Evolutionary conservation across 2,329 filamentous ascomycete species (phyloP), one percentile per base, ranked within the genome.

Genomic region (Aspergillaceae sp.): DNA sequence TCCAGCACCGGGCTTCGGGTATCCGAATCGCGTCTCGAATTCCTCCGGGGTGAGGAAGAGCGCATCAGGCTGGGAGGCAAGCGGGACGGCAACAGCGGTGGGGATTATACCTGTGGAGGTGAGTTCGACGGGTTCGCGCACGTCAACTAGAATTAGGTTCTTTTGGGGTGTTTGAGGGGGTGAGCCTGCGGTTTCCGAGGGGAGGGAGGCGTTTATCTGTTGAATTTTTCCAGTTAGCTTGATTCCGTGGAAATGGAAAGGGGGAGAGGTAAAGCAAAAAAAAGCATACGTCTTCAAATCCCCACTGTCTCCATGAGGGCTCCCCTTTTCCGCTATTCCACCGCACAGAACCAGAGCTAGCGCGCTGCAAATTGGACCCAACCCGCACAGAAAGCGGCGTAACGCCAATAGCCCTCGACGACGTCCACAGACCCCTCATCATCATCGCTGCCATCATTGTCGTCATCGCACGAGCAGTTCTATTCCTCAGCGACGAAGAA

Each of bases 11-110:
- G 84, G 90, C 50, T 87, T 85, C 48, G 75, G 70, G 60, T 86
- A 94, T 3, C 88, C 90, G 66, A 88, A 90, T 10, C 83, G 72
- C 49, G 88, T 86, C 61, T 86, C 78, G 61, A 97, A 97, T 52
- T 95, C 89, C 8, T 87, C 84, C 0, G 76, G 74, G 0, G 75
- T 64, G 5, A 96, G 76, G 65, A 89, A 84, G 59, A 94, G 82
- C 48, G 84, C 84, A 65, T 96, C 89, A 1, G 89, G 83, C 37
- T 82, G 76, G 4, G 82, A 84, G 5, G 75, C 78, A 51, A 97
- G 76, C 43, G 92, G 91, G 42, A 98, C 79, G 71, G 91, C 91
- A 58, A 91, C 71, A 1, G 89, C 82, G 40, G 78, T 78, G 1
- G 92, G 92, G 60, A 98, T 96, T 4, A 70, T 65, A 8, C 72